Evolutionary conservation across 1,284 basidiomycete genomes (phyloP).

Genomic region (Heterobasidion irregulare): DNA sequence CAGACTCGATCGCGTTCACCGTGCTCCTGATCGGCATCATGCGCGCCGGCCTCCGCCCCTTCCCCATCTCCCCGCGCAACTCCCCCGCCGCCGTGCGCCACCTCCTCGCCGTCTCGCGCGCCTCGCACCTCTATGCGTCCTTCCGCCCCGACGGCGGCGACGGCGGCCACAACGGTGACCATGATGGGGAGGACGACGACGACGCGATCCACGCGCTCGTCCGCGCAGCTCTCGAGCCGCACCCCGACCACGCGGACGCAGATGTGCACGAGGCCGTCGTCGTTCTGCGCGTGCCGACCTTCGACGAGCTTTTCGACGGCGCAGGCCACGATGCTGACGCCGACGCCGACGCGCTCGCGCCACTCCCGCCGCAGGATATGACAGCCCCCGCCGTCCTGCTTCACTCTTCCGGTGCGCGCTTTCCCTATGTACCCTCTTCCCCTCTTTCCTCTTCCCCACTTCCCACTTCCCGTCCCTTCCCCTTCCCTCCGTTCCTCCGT

Average conservation of each 20-base stretch:
- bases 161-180: too few relatives aligned
- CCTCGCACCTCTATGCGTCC: too few relatives aligned
- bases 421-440: not conserved
- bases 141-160: too few relatives aligned
- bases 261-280: not conserved
- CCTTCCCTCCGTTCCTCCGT: too few relatives aligned
- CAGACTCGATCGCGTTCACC: constrained; percentile 15
- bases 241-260: not conserved
- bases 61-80: constrained; percentile 19
- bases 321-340: not conserved
- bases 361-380: not conserved
- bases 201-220: not conserved
- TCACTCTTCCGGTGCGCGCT: constrained; percentile 1
- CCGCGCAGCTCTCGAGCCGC: not conserved
- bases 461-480: not conserved
- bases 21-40: constrained; percentile 10
- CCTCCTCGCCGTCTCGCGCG: constrained; percentile 8
- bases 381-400: not conserved
- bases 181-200: not conserved
- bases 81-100: constrained; percentile 17
- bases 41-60: constrained; percentile 13
- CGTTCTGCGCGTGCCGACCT: not conserved
- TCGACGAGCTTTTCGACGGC: not conserved
- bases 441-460: not conserved
- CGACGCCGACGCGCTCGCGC: not conserved